Conservation (phyloP, 768 basidiomycete genomes). For the Kwoniella mangroviensis region DNA sequence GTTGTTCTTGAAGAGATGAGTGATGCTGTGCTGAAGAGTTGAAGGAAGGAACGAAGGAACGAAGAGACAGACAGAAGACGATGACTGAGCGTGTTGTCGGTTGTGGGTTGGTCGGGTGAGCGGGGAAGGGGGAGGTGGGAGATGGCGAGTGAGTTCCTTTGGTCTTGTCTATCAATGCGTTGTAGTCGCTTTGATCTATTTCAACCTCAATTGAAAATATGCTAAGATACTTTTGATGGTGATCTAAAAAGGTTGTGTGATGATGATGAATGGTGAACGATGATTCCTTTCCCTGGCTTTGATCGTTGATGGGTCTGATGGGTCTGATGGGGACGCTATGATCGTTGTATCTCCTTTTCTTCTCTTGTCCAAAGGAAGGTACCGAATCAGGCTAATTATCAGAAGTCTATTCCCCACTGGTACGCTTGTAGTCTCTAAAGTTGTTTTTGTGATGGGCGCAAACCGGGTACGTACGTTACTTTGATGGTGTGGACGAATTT, state of each 20-base stretch:
- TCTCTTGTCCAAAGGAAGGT: constrained; percentile 8
- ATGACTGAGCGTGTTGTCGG: too few species aligned
- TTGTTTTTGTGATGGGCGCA: background rate
- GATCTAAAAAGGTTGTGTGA: background rate
- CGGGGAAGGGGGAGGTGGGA: too few species aligned
- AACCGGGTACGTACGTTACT: background rate
- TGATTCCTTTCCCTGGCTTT: background rate
- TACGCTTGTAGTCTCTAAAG: background rate
- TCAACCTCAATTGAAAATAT: background rate
- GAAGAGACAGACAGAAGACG: background rate
- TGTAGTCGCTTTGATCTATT: background rate
- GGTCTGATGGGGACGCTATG: background rate
- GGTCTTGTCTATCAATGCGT: background rate
- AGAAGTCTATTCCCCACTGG: background rate
- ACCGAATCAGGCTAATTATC: constrained; percentile 11
- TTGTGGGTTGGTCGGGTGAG: too few species aligned
- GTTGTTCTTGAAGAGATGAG: background rate
- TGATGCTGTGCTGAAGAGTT: background rate
- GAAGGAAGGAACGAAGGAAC: background rate
- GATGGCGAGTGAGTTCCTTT: background rate
- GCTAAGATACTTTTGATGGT: background rate
- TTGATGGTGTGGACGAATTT: background rate
- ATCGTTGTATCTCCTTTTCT: background rate
- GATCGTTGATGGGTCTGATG: background rate
- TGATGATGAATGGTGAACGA: background rate